Conservation (phyloP, 345 rosid genomes). For the Alliaria petiolata region DNA sequence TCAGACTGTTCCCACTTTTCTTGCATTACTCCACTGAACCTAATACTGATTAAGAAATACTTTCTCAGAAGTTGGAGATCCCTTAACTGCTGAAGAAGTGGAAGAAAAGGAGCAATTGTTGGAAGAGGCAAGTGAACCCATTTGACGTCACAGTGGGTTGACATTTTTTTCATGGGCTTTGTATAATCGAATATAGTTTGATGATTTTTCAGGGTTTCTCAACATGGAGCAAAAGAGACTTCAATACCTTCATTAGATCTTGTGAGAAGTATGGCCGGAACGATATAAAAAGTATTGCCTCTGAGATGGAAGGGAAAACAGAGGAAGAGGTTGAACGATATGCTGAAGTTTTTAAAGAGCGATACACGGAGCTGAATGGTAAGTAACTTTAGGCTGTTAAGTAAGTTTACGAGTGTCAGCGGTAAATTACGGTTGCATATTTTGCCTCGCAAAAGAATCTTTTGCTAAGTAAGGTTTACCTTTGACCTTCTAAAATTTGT, state of each 20-base stretch:
- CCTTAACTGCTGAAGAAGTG: slow-evolving; percentile 92
- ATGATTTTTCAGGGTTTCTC: slow-evolving; percentile 69
- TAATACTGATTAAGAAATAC: slow-evolving; percentile 22
- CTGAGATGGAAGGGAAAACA: slow-evolving; percentile 96
- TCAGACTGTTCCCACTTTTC: background rate
- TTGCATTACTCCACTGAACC: background rate
- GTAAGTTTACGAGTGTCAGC: background rate
- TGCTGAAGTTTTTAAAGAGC: slow-evolving; percentile 78
- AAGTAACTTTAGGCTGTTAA: slow-evolving; percentile 12
- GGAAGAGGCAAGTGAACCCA: slow-evolving; percentile 64
- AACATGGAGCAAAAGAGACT: slow-evolving; percentile 96
- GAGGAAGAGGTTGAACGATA: slow-evolving; percentile 93
- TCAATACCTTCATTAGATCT: slow-evolving; percentile 81
- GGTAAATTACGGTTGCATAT: background rate
- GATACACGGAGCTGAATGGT: slow-evolving; percentile 88
- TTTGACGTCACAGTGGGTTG: slow-evolving; percentile 9
- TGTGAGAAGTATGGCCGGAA: slow-evolving; percentile 97
- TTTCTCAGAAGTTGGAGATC: slow-evolving; percentile 74
- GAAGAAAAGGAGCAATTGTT: slow-evolving; percentile 89
- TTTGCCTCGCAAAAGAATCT: background rate
- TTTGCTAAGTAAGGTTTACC: background rate
- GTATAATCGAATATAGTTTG: background rate
- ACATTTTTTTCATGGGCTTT: slow-evolving; percentile 11
- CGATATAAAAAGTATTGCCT: slow-evolving; percentile 72
- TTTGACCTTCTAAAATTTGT: background rate